A percentile compares a stretch with the other conserved stretches of the same genome.
These are phyloP conservation scores for Wallemia ichthyophaga DNA, from an alignment of 1,284 basidiomycete species.

Conservation along the genomic window DNA sequence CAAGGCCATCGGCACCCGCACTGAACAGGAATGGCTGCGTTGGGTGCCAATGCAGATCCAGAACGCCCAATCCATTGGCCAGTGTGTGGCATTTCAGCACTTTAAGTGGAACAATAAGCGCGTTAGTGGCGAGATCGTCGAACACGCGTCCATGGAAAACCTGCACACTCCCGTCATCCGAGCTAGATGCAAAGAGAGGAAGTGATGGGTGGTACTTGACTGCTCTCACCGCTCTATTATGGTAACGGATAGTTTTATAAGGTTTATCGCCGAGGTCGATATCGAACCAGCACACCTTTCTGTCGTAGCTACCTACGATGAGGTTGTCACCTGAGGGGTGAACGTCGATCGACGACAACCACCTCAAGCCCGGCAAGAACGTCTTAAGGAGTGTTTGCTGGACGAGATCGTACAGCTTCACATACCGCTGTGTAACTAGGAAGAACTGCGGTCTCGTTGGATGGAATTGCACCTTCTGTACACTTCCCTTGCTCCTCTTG, in stretches of 20 bases:
- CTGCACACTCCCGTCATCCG: constrained; percentile 89
- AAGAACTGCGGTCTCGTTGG: constrained; percentile 84
- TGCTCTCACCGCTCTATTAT: constrained; percentile 65
- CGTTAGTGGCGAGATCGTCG: constrained; percentile 76
- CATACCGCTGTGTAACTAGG: constrained; percentile 89
- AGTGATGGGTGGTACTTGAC: constrained; percentile 77
- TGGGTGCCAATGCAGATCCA: constrained; percentile 66
- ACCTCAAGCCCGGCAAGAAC: constrained; percentile 65
- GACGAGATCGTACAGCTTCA: constrained; percentile 78
- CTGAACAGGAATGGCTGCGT: constrained; percentile 79
- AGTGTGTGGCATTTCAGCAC: constrained; percentile 70
- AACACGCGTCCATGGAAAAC: constrained; percentile 88
- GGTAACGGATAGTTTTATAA: constrained; percentile 86
- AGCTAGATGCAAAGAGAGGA: constrained; percentile 80
- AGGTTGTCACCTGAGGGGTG: constrained; percentile 88
- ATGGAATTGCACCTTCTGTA: constrained; percentile 83
- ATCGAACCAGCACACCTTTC: constrained; percentile 96
- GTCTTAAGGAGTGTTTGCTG: constrained; percentile 83
- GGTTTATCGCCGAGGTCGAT: constrained; percentile 81
- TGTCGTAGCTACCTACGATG: constrained; percentile 88
- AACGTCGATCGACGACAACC: constrained; percentile 90
- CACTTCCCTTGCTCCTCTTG: constrained; percentile 63
- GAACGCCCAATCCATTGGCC: constrained; percentile 58
- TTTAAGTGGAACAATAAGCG: constrained; percentile 87
- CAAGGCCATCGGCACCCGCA: constrained; percentile 71